Percentiles rank a stretch among this genome's conserved stretches.
These are phyloP conservation scores for Apiosordaria backusii DNA, from an alignment of 495 filamentous ascomycete species.

Conservation along the genomic window DNA sequence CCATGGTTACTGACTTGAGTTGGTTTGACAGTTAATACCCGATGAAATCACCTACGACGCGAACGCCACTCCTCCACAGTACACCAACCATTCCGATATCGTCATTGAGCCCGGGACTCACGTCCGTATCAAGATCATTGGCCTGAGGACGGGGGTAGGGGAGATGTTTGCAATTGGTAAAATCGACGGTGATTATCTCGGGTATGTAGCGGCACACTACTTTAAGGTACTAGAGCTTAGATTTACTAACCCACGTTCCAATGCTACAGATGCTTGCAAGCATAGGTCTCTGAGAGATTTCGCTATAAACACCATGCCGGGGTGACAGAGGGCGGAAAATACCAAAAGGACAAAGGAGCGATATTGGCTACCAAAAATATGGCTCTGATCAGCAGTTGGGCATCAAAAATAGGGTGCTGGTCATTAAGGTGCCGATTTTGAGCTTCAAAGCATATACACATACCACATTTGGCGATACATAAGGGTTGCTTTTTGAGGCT, in stretches of 20 bases:
- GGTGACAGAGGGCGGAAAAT: background rate
- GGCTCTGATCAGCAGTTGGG: background rate
- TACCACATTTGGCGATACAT: background rate
- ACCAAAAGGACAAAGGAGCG: background rate
- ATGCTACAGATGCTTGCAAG: conserved; percentile 12
- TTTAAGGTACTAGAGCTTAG: background rate
- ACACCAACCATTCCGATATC: conserved; percentile 82
- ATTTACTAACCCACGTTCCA: background rate
- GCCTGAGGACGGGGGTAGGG: conserved; percentile 84
- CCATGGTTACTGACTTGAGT: background rate
- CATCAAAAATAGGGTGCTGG: background rate
- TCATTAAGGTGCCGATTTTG: background rate
- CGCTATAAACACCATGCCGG: background rate
- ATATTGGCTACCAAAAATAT: background rate
- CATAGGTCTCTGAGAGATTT: conserved; percentile 1
- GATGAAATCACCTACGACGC: conserved; percentile 89
- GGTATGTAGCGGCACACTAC: conserved; percentile 31
- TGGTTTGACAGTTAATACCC: conserved; percentile 71
- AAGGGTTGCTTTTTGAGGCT: background rate
- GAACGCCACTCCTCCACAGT: conserved; percentile 80
- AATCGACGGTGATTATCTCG: conserved; percentile 80
- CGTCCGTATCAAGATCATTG: conserved; percentile 88
- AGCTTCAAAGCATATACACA: background rate
- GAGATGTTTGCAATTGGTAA: conserved; percentile 95
- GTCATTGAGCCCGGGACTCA: conserved; percentile 92